phyloP scores from a whole-genome alignment of 805 yeast genomes.

The Kodamaea neixiangensis region DNA sequence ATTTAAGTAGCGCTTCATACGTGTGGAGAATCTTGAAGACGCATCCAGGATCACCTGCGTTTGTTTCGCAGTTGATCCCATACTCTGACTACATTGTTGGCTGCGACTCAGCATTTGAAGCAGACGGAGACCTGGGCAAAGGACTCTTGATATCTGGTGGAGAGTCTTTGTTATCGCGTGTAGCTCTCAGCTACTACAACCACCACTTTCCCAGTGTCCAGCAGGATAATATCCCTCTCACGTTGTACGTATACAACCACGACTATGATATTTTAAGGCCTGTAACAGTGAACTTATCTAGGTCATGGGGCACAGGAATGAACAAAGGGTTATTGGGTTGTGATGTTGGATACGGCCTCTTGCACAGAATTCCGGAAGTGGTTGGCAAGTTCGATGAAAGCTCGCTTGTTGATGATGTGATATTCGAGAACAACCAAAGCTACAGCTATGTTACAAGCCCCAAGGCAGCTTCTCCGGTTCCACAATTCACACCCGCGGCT shows the following conservation, averaged over 20 bases:
- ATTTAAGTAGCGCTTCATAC: slow-evolving; percentile 70
- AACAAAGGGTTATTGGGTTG: slow-evolving; percentile 86
- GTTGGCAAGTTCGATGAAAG: slow-evolving; percentile 48
- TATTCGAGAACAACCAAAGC: slow-evolving; percentile 30
- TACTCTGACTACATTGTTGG: slow-evolving; percentile 88
- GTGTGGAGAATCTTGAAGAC: slow-evolving; percentile 86
- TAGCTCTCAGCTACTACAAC: slow-evolving; percentile 56
- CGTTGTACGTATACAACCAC: slow-evolving; percentile 74
- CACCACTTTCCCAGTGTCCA: slow-evolving; percentile 42
- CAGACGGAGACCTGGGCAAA: slow-evolving; percentile 47
- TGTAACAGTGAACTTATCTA: slow-evolving; percentile 66
- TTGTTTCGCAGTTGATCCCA: slow-evolving; percentile 76
- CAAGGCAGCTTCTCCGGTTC: slow-evolving; percentile 8
- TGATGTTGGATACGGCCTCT: slow-evolving; percentile 89
- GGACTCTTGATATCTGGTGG: slow-evolving; percentile 88
- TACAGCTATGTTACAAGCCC: slow-evolving; percentile 18
- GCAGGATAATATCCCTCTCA: slow-evolving; percentile 40
- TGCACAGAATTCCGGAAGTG: slow-evolving; percentile 82
- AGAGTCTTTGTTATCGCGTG: slow-evolving; percentile 71
- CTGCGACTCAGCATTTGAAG: slow-evolving; percentile 54
- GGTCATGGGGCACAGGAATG: slow-evolving; percentile 62
- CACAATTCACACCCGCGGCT: not conserved
- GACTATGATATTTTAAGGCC: slow-evolving; percentile 86
- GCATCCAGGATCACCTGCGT: slow-evolving; percentile 78
- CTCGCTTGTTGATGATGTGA: slow-evolving; percentile 33